These are phyloP conservation scores for Simplicillium aogashimaense DNA, from an alignment of 2,329 filamentous ascomycete genomes.

Conservation along the genomic window DNA sequence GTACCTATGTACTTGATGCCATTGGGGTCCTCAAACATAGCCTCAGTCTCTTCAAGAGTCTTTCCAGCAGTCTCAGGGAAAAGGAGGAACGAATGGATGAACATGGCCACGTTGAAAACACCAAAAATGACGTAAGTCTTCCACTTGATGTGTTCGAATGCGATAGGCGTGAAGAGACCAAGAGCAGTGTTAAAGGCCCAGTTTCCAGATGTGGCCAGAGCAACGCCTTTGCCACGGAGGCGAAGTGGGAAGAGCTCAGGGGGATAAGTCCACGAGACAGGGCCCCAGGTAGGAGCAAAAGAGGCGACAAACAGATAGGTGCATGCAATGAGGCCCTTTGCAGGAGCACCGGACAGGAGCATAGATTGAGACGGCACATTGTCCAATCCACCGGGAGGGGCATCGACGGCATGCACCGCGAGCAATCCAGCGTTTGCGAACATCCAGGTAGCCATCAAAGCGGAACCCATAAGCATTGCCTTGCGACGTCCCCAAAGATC, in stretches of 20 bases:
- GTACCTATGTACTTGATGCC: slow-evolving; percentile 19
- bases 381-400: slow-evolving; percentile 31
- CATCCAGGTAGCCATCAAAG: slow-evolving; percentile 56
- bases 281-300: slow-evolving; percentile 35
- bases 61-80: slow-evolving; percentile 49
- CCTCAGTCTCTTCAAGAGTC: slow-evolving; percentile 42
- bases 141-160: slow-evolving; percentile 34
- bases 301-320: slow-evolving; percentile 55
- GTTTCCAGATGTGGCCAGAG: slow-evolving; percentile 23
- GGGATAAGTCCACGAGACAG: slow-evolving; percentile 33
- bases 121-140: slow-evolving; percentile 41
- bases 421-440: slow-evolving; percentile 44
- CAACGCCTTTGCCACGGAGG: slow-evolving; percentile 26
- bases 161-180: slow-evolving; percentile 25
- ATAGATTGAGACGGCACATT: slow-evolving; percentile 39
- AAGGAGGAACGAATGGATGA: slow-evolving; percentile 40
- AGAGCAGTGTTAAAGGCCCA: slow-evolving; percentile 31
- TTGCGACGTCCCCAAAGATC: slow-evolving; percentile 68
- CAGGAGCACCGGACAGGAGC: slow-evolving; percentile 29
- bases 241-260: slow-evolving; percentile 28
- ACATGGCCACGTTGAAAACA: slow-evolving; percentile 39
- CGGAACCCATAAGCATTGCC: slow-evolving; percentile 53
- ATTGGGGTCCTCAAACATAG: slow-evolving; percentile 32
- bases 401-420: slow-evolving; percentile 28
- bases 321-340: slow-evolving; percentile 55